Conservation (phyloP, 176 grass and related monocot species). For the Oryza officinalis region DNA sequence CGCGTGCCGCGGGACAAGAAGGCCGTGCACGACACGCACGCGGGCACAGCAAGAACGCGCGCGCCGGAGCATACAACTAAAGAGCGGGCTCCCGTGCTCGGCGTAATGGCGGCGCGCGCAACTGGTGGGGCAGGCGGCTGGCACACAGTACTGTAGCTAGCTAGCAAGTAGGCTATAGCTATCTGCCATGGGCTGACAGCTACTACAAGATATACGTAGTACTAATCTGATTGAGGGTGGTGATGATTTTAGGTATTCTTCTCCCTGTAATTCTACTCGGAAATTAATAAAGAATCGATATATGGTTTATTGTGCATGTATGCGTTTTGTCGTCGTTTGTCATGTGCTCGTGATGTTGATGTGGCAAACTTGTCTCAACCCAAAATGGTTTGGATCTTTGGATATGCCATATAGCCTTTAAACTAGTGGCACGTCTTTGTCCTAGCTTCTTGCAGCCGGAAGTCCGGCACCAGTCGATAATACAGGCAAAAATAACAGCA, state of each 20-base stretch:
- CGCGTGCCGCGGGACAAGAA: background rate
- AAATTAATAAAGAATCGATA: slow-evolving; percentile 23
- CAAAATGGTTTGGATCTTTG: background rate
- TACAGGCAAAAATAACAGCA: background rate
- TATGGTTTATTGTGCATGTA: background rate
- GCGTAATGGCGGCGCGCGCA: background rate
- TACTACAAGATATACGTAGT: background rate
- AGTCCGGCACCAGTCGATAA: background rate
- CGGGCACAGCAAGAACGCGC: background rate
- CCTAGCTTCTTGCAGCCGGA: background rate
- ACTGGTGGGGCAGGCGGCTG: background rate
- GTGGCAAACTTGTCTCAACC: background rate
- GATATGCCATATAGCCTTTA: background rate
- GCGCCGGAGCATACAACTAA: background rate
- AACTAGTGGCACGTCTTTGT: background rate
- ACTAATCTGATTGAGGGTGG: background rate
- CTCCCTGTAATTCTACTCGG: background rate
- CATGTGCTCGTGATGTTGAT: background rate
- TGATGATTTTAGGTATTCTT: background rate
- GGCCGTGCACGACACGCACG: background rate
- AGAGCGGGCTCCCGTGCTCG: background rate
- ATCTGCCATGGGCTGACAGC: background rate
- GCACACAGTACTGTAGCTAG: background rate
- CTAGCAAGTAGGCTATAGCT: background rate
- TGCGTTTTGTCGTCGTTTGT: background rate